Evolutionary conservation across 495 filamentous ascomycete species (phyloP), one percentile per base, ranked within the genome.

Genomic region (Staphylotrichum longicolle): DNA sequence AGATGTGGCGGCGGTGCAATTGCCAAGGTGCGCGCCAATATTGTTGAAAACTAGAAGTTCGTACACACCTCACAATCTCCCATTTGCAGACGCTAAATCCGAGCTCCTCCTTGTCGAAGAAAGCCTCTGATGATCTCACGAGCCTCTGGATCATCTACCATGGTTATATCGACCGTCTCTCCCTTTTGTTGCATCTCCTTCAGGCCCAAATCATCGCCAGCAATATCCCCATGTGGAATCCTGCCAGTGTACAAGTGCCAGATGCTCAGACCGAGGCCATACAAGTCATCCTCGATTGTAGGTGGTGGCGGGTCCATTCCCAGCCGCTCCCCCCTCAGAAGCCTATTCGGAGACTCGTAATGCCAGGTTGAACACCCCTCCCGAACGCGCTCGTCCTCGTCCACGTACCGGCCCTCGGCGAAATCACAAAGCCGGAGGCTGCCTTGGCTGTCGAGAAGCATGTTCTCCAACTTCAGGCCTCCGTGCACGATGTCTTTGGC

Each of bases 211-310:
- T 49, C 42, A 50, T 62, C 46, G 32, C 44, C 42, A 35, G 33
- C 45, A 12, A 50, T 1, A n/a, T 51, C 52, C 45, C 30, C 60
- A 35, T 62, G 11, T 33, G 52, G 60, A 0, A 51, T 44, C 45
- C 37, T 62, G 45, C 60, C 60, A 14, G 60, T 62, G 11, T 62
- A 62, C 44, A 62, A 57, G 12, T 57, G 45, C 60, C 60, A 62
- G 37, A 62, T 62, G 37, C 52, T 57, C 35, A 62, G 37, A 27
- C 60, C 60, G 27, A 56, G 53, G 37, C 60, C 45, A 33, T 49
- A 62, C 60, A 62, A 57, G 45, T 62, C 60, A 55, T 57, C 52
- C 53, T 62, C 60, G 8, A 41, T 8, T 27, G 53, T 57, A 35
- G 52, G 60, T 6, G 52, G 59, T 15, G 51, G 9, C 15, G 52